Conservation (phyloP, 768 basidiomycete genomes). For the Tulasnella sp. region DNA sequence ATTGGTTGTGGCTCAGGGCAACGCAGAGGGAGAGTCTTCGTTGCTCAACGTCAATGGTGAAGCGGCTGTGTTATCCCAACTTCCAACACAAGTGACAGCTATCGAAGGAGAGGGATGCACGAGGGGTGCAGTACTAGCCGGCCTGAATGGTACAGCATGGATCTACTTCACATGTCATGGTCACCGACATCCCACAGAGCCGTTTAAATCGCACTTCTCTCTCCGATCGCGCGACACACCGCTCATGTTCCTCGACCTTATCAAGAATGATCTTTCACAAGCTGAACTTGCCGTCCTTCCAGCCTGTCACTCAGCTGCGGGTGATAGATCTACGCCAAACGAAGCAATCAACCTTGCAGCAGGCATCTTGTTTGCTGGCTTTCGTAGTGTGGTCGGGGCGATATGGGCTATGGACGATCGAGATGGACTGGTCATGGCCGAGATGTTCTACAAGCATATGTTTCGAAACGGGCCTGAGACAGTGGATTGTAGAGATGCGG, state of each 20-base stretch:
- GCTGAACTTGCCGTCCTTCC: background rate
- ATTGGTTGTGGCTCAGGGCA: background rate
- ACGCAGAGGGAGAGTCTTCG: background rate
- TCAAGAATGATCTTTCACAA: background rate
- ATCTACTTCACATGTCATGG: constrained; percentile 1
- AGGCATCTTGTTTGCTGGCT: background rate
- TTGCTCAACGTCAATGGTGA: background rate
- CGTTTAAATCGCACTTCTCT: background rate
- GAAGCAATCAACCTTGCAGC: background rate
- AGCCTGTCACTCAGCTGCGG: too few species aligned
- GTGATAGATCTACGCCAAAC: background rate
- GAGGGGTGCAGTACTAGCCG: background rate
- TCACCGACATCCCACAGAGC: background rate
- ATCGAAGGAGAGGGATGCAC: background rate
- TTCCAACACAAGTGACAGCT: background rate
- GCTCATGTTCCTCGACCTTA: background rate
- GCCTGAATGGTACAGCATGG: background rate
- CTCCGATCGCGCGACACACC: background rate
- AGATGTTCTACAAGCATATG: constrained; percentile 3
- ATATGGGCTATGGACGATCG: too few species aligned
- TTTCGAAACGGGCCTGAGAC: background rate
- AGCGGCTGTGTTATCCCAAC: background rate
- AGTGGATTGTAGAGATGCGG: background rate
- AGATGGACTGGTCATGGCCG: background rate
- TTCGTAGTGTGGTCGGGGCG: too few species aligned